A percentile compares a stretch with the other conserved stretches of the same genome.
These are phyloP conservation scores for Begonia masoniana DNA, from an alignment of 306 rosid species.

Conservation along the genomic window DNA sequence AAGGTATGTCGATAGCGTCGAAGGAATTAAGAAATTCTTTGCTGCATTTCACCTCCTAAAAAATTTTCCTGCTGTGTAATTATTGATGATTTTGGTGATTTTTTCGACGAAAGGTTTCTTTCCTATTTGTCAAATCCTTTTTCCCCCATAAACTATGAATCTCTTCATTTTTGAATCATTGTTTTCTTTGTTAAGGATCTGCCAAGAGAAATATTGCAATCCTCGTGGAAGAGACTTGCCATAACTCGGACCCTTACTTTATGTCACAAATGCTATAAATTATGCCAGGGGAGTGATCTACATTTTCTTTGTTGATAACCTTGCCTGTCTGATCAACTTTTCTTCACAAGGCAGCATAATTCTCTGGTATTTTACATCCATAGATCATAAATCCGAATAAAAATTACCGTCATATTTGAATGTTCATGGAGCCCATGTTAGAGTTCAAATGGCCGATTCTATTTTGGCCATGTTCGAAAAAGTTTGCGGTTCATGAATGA, in stretches of 20 bases:
- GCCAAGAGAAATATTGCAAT: slow-evolving; percentile 57
- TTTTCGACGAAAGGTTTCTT: slow-evolving; percentile 50
- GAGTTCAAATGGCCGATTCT: too few species aligned
- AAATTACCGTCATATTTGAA: too few species aligned
- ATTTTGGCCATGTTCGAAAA: too few species aligned
- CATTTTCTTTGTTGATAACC: too few species aligned
- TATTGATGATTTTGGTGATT: slow-evolving; percentile 72
- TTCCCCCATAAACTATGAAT: too few species aligned
- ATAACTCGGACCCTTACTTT: slow-evolving; percentile 79
- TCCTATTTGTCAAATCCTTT: too few species aligned
- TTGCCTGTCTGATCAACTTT: too few species aligned
- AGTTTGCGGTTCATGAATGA: too few species aligned
- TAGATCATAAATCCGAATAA: too few species aligned
- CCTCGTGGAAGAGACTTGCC: slow-evolving; percentile 68
- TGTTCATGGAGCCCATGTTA: too few species aligned
- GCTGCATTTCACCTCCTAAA: slow-evolving; percentile 71
- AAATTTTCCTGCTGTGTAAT: slow-evolving; percentile 49
- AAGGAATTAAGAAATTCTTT: slow-evolving; percentile 69
- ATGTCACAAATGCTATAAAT: slow-evolving; percentile 57
- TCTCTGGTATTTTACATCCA: too few species aligned
- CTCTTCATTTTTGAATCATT: neutral
- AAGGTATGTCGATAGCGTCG: slow-evolving; percentile 68
- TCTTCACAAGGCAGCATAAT: too few species aligned
- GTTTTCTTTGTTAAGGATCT: slow-evolving; percentile 25
- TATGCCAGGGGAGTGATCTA: slow-evolving; percentile 51